Percentiles rank a stretch among this genome's conserved stretches.
phyloP scores from a whole-genome alignment of 495 filamentous ascomycete species.

The Neurospora sp. region DNA sequence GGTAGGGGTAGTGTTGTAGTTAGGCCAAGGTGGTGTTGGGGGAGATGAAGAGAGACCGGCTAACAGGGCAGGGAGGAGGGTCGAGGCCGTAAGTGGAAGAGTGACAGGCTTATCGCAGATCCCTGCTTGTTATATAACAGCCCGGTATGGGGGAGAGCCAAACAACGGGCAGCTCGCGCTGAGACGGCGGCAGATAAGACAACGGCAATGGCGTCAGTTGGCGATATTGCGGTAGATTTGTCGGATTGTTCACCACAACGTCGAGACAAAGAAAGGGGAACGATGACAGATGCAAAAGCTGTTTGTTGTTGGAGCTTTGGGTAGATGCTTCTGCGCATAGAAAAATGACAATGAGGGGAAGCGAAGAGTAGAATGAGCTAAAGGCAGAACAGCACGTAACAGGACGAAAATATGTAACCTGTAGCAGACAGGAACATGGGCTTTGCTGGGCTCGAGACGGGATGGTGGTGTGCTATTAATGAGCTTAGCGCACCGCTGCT shows the following conservation, averaged over 20 bases:
- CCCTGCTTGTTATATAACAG: constrained; percentile 29
- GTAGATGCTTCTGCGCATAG: not conserved
- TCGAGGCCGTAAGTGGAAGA: constrained; percentile 14
- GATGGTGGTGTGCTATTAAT: not conserved
- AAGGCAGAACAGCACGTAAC: no score
- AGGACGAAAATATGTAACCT: no score
- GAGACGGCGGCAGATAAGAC: constrained; percentile 10
- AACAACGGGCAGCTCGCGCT: not conserved
- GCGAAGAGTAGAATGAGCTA: not conserved
- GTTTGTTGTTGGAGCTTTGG: not conserved
- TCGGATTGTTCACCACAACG: not conserved
- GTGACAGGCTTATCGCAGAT: constrained; percentile 34
- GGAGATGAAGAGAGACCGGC: constrained; percentile 1
- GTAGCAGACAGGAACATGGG: not conserved
- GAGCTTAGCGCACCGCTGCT: not conserved
- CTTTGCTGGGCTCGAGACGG: not conserved
- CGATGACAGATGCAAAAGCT: not conserved
- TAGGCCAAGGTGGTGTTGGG: not conserved
- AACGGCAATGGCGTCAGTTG: constrained; percentile 13
- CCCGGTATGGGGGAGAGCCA: not conserved
- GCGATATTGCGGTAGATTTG: not conserved
- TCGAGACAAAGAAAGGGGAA: constrained; percentile 2
- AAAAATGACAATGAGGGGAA: not conserved
- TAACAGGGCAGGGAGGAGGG: constrained; percentile 4
- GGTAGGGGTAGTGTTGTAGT: constrained; percentile 5